These are phyloP conservation scores for Primulina eburnea DNA, from an alignment of 257 asterid genomes.

Conservation along the genomic window DNA sequence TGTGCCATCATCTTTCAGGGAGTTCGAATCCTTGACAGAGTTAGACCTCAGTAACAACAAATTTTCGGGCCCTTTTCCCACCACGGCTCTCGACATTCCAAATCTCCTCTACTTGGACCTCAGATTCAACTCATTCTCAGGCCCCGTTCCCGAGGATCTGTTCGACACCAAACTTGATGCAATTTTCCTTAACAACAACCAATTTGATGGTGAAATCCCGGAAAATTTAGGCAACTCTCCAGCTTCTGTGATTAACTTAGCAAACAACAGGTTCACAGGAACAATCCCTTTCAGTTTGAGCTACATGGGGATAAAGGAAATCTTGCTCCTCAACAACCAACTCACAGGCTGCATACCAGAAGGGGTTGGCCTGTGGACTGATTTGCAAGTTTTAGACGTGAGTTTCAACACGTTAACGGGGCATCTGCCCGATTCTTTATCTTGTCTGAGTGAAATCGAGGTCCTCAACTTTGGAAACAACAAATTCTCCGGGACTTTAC, in stretches of 20 bases:
- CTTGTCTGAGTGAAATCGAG: constrained; percentile 66
- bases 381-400: constrained; percentile 71
- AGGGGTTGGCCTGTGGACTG: constrained; percentile 79
- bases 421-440: constrained; percentile 66
- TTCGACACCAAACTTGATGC: constrained; percentile 76
- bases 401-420: constrained; percentile 70
- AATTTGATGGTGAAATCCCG: constrained; percentile 59
- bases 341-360: constrained; percentile 88
- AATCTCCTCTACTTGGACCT: constrained; percentile 67
- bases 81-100: constrained; percentile 44
- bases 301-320: constrained; percentile 68
- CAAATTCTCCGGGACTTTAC: constrained; percentile 65
- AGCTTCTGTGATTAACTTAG: constrained; percentile 76
- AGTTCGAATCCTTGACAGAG: constrained; percentile 45
- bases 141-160: constrained; percentile 60
- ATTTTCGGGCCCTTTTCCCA: constrained; percentile 68
- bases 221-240: constrained; percentile 75
- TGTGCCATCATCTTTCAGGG: constrained; percentile 48
- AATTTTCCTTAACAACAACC: constrained; percentile 68
- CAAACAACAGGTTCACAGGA: constrained; percentile 67
- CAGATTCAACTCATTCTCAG: constrained; percentile 67
- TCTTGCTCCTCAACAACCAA: constrained; percentile 67
- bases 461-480: constrained; percentile 74
- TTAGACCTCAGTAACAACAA: constrained; percentile 84
- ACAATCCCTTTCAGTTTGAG: constrained; percentile 67